phyloP scores from a whole-genome alignment of 495 filamentous ascomycete genomes.

The Bacidia rubella region DNA sequence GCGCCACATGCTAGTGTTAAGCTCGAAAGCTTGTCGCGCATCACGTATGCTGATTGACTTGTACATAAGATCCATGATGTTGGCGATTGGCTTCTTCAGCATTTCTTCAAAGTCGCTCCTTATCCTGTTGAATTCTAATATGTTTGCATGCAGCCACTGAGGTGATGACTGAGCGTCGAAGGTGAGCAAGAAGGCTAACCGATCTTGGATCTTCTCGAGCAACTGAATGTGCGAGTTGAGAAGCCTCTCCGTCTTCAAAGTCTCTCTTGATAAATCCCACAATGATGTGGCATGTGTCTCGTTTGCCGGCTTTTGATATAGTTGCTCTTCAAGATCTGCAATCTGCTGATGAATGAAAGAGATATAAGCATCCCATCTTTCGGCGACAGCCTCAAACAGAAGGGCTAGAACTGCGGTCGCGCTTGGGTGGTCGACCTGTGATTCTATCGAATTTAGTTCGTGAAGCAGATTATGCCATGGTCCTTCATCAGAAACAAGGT shows the following conservation, averaged over 20 bases:
- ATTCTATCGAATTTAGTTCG: too few species aligned
- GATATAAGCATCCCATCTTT: constrained; percentile 12
- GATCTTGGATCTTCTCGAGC: constrained; percentile 29
- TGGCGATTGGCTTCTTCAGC: constrained; percentile 9
- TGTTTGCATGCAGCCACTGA: too few species aligned
- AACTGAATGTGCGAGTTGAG: constrained; percentile 34
- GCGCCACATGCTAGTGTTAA: constrained; percentile 27
- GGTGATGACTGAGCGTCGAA: background rate
- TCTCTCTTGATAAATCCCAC: constrained; percentile 33
- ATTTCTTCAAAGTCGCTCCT: constrained; percentile 9
- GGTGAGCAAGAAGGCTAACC: constrained; percentile 16
- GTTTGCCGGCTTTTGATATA: constrained; percentile 40
- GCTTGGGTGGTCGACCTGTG: too few species aligned
- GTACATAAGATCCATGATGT: constrained; percentile 29
- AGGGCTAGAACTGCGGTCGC: background rate
- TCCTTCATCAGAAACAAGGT: too few species aligned
- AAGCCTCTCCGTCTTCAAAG: constrained; percentile 38
- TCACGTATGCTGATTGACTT: constrained; percentile 42
- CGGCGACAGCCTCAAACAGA: constrained; percentile 9
- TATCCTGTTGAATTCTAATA: constrained; percentile 7
- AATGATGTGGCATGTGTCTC: constrained; percentile 36
- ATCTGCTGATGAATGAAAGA: constrained; percentile 9
- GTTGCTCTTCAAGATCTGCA: constrained; percentile 34
- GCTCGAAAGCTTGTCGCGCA: constrained; percentile 32
- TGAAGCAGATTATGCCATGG: too few species aligned